phyloP scores from a whole-genome alignment of 148 eudicot species.

The Chenopodium berlandieri region DNA sequence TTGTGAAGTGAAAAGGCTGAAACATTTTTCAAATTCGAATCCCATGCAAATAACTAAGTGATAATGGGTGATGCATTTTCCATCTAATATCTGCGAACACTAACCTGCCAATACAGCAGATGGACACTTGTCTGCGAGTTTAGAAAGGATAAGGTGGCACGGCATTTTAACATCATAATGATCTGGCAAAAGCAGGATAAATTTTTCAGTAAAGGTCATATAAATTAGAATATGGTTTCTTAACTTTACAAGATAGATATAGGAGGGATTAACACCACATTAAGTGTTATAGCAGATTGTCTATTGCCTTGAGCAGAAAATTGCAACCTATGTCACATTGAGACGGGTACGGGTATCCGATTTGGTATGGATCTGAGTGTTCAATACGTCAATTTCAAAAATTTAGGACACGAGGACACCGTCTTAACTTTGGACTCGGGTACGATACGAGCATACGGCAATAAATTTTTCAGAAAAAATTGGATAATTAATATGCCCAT shows the following conservation, averaged over 20 bases:
- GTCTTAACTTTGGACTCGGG: too few relatives aligned
- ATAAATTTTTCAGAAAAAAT: too few relatives aligned
- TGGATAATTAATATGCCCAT: too few relatives aligned
- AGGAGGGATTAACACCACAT: not conserved
- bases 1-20: not conserved
- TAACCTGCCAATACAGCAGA: slow-evolving; percentile 93
- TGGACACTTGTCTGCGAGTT: slow-evolving; percentile 92
- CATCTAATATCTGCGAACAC: not conserved
- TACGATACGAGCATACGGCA: too few relatives aligned
- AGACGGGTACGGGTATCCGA: too few relatives aligned
- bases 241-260: not conserved
- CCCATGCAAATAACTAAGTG: not conserved
- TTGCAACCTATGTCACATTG: not conserved
- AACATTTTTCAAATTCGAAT: not conserved
- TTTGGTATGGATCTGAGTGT: too few relatives aligned
- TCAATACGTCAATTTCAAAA: too few relatives aligned
- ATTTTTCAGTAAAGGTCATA: not conserved
- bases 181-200: slow-evolving; percentile 47
- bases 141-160: slow-evolving; percentile 94
- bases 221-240: not conserved
- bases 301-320: not conserved
- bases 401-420: too few relatives aligned
- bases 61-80: not conserved
- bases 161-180: slow-evolving; percentile 99
- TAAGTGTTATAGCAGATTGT: not conserved